phyloP scores from a whole-genome alignment of 2,329 filamentous ascomycete genomes.

The Xylariales sp. region DNA sequence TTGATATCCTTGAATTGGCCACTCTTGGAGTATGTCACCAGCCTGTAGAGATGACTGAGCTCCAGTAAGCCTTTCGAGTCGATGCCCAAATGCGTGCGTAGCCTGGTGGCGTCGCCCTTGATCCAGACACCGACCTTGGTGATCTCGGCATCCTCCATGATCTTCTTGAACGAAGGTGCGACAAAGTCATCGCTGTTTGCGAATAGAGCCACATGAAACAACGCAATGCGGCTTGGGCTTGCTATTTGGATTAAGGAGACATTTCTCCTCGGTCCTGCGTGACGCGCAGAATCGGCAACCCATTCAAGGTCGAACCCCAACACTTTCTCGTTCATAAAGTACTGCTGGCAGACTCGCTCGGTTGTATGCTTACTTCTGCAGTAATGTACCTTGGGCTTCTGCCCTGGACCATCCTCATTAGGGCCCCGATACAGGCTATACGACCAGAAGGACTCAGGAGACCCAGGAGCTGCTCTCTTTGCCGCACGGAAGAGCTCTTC shows the following conservation, averaged over 20 bases:
- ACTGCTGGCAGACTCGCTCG: constrained; percentile 57
- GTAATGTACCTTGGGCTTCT: constrained; percentile 69
- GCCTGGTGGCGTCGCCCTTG: constrained; percentile 62
- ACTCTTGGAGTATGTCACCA: constrained; percentile 62
- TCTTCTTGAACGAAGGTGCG: constrained; percentile 62
- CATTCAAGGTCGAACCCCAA: constrained; percentile 93
- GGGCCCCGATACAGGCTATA: constrained; percentile 62
- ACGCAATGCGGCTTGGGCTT: constrained; percentile 66
- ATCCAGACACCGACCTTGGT: constrained; percentile 76
- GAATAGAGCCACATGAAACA: constrained; percentile 76
- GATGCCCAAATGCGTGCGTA: constrained; percentile 63
- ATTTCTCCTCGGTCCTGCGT: constrained; percentile 55
- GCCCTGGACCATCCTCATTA: constrained; percentile 32
- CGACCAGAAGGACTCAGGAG: constrained; percentile 58
- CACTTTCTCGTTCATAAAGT: constrained; percentile 65
- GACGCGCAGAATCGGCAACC: constrained; percentile 48
- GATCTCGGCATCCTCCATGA: constrained; percentile 67
- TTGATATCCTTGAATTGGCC: constrained; percentile 55
- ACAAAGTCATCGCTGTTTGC: constrained; percentile 52
- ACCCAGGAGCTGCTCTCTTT: constrained; percentile 38
- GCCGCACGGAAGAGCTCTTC: constrained; percentile 43
- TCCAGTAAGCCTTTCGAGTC: constrained; percentile 67
- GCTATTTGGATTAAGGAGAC: constrained; percentile 82
- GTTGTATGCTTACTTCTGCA: constrained; percentile 64
- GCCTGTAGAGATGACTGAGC: constrained; percentile 74